Evolutionary conservation across 192 early-diverging fungal species (phyloP), one percentile per base, ranked within the genome.

Genomic region (Gigaspora rosea): DNA sequence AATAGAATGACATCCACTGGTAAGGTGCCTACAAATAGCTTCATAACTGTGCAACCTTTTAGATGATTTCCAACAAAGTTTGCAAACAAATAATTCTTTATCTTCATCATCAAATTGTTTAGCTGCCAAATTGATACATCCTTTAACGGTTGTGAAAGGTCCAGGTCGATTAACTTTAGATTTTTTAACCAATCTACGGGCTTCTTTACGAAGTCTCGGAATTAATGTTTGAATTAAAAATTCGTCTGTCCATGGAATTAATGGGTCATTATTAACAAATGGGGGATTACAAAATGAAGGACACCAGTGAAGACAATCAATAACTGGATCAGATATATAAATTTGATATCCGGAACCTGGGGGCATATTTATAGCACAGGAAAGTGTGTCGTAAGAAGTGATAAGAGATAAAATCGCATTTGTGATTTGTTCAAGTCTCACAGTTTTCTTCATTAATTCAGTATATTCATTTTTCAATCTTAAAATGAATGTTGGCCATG

Each of bases 301-400:
- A 22, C 72, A 73, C 69, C 69, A 71, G 8, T 51, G n/a, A 33
- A 71, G 4, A 54, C 69, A 71, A 8, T 71, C 69, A 4, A 71
- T 52, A 52, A 71, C 20, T 12, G 49, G 32, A 71, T 71, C 69
- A 10, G 49, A n/a, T 66, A 66, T n/a, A 47, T 36, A 66, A 66
- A 66, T 66, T 48, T 46, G 64, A 66, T 66, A 47, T 47, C 36
- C 36, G 11, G n/a, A 41, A n/a, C n/a, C 36, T 46, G 33, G 32
- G 11, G 33, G 41, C 16, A n/a, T 20, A 47, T 16, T 66, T 1
- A 66, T 20, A 18, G 33, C 36, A 0, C 35, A 66, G 5, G 49
- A 22, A 13, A 33, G 12, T 11, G 32, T 71, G 3, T 13, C 69
- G 6, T 71, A 71, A 2, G 69, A 27, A 12, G 69, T 47, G 1